phyloP scores from a whole-genome alignment of 306 rosid genomes.

The Medicago lupulina region DNA sequence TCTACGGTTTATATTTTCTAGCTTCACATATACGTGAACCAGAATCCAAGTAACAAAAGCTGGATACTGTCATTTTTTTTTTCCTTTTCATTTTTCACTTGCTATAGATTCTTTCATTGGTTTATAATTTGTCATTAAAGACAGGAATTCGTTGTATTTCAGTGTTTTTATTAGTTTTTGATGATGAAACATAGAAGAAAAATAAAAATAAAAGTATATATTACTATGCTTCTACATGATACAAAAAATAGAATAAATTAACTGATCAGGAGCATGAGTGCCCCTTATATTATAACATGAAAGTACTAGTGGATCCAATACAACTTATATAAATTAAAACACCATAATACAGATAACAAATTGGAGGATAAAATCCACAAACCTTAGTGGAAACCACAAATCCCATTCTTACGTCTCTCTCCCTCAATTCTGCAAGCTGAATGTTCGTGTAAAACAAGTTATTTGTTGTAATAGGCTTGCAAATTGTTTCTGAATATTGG shows the following conservation, averaged over 20 bases:
- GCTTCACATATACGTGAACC: background rate
- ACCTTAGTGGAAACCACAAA: conserved; percentile 19
- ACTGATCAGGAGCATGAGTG: conserved; percentile 32
- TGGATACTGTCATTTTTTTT: background rate
- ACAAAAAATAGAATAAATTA: conserved; percentile 23
- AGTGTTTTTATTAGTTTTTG: background rate
- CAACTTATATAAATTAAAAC: conserved; percentile 36
- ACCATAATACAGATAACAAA: conserved; percentile 21
- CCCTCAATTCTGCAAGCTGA: conserved; percentile 19
- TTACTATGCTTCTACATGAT: conserved; percentile 16
- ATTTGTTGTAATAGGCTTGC: conserved; percentile 33
- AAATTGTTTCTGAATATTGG: conserved; percentile 27
- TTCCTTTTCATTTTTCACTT: conserved; percentile 1
- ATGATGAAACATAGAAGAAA: conserved; percentile 8
- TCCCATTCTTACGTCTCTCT: conserved; percentile 3
- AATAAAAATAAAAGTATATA: conserved; percentile 1
- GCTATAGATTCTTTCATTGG: conserved; percentile 17
- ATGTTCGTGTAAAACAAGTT: conserved; percentile 16
- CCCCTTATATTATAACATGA: conserved; percentile 38
- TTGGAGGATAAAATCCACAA: conserved; percentile 31
- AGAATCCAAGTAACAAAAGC: conserved; percentile 18
- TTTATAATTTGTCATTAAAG: background rate
- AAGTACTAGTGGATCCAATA: conserved; percentile 15
- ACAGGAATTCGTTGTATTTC: background rate
- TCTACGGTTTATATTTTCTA: conserved; percentile 4